phyloP scores from a whole-genome alignment of 2,329 filamentous ascomycete genomes.

The Penicillium crustosum region DNA sequence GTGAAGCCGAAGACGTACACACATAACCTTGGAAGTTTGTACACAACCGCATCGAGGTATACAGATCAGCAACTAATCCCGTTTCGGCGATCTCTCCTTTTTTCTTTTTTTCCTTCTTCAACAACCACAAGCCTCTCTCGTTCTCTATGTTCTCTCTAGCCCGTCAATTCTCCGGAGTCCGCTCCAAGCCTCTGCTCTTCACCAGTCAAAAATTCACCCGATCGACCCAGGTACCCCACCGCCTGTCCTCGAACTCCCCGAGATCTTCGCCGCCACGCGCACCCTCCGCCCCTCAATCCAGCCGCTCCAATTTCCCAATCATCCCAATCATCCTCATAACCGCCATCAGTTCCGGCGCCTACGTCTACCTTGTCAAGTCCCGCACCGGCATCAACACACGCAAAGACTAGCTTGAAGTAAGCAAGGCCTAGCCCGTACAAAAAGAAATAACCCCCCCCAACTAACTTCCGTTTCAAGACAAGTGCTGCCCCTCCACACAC shows the following conservation, averaged over 20 bases:
- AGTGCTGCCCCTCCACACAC: constrained; percentile 34
- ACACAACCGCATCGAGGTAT: constrained; percentile 6
- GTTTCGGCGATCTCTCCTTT: constrained; percentile 19
- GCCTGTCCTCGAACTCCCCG: constrained; percentile 21
- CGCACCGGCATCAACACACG: constrained; percentile 35
- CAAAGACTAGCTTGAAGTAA: constrained; percentile 13
- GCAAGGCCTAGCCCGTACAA: constrained; percentile 1
- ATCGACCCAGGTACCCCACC: constrained; percentile 18
- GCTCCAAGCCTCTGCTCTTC: constrained; percentile 17
- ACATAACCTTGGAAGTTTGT: neutral
- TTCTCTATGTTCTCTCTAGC: constrained; percentile 20
- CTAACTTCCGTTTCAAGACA: constrained; percentile 6
- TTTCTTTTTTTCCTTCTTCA: constrained; percentile 1
- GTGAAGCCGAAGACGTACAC: neutral
- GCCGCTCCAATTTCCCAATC: constrained; percentile 41
- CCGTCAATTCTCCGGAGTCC: constrained; percentile 17
- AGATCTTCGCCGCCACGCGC: constrained; percentile 14
- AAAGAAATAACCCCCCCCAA: neutral
- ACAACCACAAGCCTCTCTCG: neutral
- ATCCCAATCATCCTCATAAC: constrained; percentile 48
- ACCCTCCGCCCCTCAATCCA: constrained; percentile 29
- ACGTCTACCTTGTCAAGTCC: constrained; percentile 52
- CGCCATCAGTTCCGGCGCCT: constrained; percentile 50
- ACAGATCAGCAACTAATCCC: constrained; percentile 18
- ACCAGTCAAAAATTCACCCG: constrained; percentile 7